These are phyloP conservation scores for Flaveria trinervia DNA, from an alignment of 129 eudicot species.

Conservation along the genomic window DNA sequence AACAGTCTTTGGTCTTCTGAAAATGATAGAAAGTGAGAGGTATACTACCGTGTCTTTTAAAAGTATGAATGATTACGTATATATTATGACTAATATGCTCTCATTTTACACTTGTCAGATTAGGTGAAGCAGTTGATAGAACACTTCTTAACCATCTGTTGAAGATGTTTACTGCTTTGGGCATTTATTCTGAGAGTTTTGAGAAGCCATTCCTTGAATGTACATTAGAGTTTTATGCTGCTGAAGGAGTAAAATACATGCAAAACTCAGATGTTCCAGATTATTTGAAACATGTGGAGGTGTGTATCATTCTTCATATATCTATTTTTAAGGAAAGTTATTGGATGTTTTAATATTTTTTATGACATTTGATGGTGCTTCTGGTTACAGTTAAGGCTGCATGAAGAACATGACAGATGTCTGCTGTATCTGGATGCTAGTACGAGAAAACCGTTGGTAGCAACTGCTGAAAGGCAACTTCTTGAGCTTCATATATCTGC, in stretches of 20 bases:
- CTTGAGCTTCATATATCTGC: constrained; percentile 89
- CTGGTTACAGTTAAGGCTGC: constrained; percentile 82
- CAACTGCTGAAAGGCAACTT: constrained; percentile 89
- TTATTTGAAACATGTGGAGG: constrained; percentile 95
- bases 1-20: constrained; percentile 85
- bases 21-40: constrained; percentile 97
- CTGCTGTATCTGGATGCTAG: constrained; percentile 76
- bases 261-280: constrained; percentile 96
- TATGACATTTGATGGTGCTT: background rate
- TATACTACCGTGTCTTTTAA: constrained; percentile 23
- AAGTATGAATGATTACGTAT: background rate
- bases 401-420: constrained; percentile 95
- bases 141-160: constrained; percentile 94
- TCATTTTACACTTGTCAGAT: constrained; percentile 48
- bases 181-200: constrained; percentile 84
- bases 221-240: constrained; percentile 90
- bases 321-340: background rate
- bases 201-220: constrained; percentile 93
- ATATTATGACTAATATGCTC: constrained; percentile 8
- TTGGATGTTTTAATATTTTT: background rate
- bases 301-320: constrained; percentile 29
- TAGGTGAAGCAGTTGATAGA: constrained; percentile 97
- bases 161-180: constrained; percentile 97
- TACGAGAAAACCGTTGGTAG: constrained; percentile 83
- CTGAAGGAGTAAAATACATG: constrained; percentile 94